phyloP scores from a whole-genome alignment of 2,329 filamentous ascomycete species.

The Fusarium aywerte region DNA sequence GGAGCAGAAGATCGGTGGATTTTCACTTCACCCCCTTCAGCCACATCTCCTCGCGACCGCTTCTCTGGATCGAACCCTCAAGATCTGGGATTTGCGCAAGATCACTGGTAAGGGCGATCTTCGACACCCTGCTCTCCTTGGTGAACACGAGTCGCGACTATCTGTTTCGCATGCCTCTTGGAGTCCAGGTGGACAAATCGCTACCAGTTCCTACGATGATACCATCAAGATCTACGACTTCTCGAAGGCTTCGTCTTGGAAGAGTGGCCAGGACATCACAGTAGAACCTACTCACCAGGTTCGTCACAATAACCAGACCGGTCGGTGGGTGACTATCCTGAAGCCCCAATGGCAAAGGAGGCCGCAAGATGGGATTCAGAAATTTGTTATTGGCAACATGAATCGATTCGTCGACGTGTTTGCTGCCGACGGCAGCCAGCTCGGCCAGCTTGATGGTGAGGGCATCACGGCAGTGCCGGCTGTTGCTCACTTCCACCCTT shows the following conservation, averaged over 20 bases:
- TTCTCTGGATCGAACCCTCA: slow-evolving; percentile 87
- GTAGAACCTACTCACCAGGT: slow-evolving; percentile 78
- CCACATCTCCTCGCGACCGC: slow-evolving; percentile 89
- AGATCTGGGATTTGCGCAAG: slow-evolving; percentile 91
- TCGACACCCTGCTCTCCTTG: slow-evolving; percentile 75
- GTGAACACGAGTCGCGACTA: slow-evolving; percentile 82
- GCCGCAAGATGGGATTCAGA: slow-evolving; percentile 81
- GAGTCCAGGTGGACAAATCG: slow-evolving; percentile 84
- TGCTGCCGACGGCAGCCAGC: slow-evolving; percentile 81
- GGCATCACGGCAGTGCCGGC: slow-evolving; percentile 95
- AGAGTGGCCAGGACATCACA: slow-evolving; percentile 66
- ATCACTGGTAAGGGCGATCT: slow-evolving; percentile 72
- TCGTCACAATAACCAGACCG: slow-evolving; percentile 94
- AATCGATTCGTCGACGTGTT: slow-evolving; percentile 96
- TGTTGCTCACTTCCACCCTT: slow-evolving; percentile 90
- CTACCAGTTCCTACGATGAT: slow-evolving; percentile 94
- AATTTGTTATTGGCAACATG: slow-evolving; percentile 96
- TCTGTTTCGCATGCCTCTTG: slow-evolving; percentile 95
- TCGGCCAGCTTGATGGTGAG: slow-evolving; percentile 88
- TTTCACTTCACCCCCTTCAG: slow-evolving; percentile 81
- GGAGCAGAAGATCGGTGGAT: slow-evolving; percentile 96
- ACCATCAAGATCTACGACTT: slow-evolving; percentile 94
- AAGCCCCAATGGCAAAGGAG: slow-evolving; percentile 89
- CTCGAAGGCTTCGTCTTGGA: slow-evolving; percentile 68
- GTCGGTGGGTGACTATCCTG: slow-evolving; percentile 86